These are phyloP conservation scores for Ulota crispa DNA, from an alignment of 225 moss, liverwort and hornwort genomes.

Conservation along the genomic window DNA sequence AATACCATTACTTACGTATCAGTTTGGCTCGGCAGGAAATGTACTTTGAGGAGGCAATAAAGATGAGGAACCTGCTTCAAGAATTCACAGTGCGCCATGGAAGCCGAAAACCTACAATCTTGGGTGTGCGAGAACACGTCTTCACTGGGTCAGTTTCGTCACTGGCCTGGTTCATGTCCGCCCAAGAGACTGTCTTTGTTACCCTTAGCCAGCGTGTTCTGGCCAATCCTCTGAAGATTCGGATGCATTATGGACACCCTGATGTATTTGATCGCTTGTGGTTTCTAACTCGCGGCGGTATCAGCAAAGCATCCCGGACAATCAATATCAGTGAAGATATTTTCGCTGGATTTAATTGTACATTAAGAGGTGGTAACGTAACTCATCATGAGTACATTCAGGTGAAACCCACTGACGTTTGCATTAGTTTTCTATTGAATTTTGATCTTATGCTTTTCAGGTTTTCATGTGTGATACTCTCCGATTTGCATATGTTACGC, in stretches of 20 bases:
- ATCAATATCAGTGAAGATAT: constrained; percentile 98
- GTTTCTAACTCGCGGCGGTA: constrained; percentile 84
- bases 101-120: constrained; percentile 74
- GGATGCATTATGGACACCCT: constrained; percentile 98
- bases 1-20: neutral
- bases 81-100: constrained; percentile 71
- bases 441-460: neutral
- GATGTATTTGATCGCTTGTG: constrained; percentile 93
- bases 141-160: constrained; percentile 95
- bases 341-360: constrained; percentile 89
- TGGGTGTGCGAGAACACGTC: constrained; percentile 95
- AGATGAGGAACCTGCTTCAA: constrained; percentile 90
- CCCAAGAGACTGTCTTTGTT: constrained; percentile 90
- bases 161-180: constrained; percentile 95
- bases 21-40: constrained; percentile 56
- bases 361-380: constrained; percentile 81
- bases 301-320: constrained; percentile 86
- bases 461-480: neutral
- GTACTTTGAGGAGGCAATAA: constrained; percentile 92
- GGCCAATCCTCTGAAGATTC: constrained; percentile 82
- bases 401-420: constrained; percentile 25
- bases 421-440: neutral
- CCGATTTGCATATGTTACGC: neutral
- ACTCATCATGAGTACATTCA: constrained; percentile 95
- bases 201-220: constrained; percentile 93